phyloP scores from a whole-genome alignment of 2,329 filamentous ascomycete species.

The Penicillium brasilianum region DNA sequence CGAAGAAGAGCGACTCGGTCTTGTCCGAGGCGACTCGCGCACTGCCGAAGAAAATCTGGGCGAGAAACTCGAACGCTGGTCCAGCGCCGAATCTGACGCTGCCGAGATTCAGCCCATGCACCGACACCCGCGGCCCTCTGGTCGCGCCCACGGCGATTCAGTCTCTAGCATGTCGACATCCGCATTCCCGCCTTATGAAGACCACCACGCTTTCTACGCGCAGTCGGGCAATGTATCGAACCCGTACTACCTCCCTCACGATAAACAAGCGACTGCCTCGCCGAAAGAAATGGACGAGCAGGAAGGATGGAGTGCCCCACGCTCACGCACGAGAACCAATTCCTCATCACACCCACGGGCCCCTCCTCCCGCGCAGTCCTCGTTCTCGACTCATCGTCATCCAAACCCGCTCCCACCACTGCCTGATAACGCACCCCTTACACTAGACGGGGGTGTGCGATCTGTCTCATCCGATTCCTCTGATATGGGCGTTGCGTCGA shows the following conservation, averaged over 20 bases:
- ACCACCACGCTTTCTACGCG: constrained; percentile 31
- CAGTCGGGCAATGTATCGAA: constrained; percentile 24
- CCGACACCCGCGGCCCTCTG: constrained; percentile 14
- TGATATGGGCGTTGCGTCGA: constrained; percentile 32
- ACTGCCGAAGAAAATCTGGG: constrained; percentile 33
- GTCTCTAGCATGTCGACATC: constrained; percentile 32
- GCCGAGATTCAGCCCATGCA: constrained; percentile 29
- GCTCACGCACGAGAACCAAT: constrained; percentile 24
- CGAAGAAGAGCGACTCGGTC: constrained; percentile 80
- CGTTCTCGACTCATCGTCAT: constrained; percentile 33
- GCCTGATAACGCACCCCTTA: constrained; percentile 35
- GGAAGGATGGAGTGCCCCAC: constrained; percentile 16
- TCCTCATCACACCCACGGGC: constrained; percentile 28
- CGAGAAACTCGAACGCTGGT: constrained; percentile 39
- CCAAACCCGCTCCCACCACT: constrained; percentile 41
- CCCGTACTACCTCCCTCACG: constrained; percentile 31
- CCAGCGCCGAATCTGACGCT: constrained; percentile 28
- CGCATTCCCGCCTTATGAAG: constrained; percentile 37
- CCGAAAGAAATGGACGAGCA: constrained; percentile 23
- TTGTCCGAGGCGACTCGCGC: constrained; percentile 74
- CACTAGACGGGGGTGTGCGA: constrained; percentile 16
- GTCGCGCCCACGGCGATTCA: constrained; percentile 30
- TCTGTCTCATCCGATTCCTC: constrained; percentile 27
- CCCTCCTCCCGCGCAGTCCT: constrained; percentile 29
- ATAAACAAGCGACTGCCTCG: constrained; percentile 21